These are phyloP conservation scores for Colletotrichum tofieldiae DNA, from an alignment of 2,329 filamentous ascomycete species.

Conservation along the genomic window DNA sequence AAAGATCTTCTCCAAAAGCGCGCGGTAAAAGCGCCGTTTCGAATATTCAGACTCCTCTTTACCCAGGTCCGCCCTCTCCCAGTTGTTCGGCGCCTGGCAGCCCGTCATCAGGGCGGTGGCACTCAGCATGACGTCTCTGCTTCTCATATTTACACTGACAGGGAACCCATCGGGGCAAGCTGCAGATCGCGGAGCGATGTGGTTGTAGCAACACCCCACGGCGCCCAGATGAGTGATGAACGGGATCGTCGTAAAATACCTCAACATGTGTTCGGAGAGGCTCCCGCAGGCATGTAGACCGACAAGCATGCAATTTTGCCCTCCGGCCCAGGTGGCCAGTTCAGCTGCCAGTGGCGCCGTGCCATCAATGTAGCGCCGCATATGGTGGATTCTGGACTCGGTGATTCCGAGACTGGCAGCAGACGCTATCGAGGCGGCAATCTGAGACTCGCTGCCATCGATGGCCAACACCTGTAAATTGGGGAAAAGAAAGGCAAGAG, in stretches of 20 bases:
- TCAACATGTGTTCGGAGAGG: slow-evolving; percentile 53
- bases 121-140: slow-evolving; percentile 46
- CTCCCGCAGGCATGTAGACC: slow-evolving; percentile 53
- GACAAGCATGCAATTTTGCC: slow-evolving; percentile 51
- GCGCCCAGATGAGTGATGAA: slow-evolving; percentile 48
- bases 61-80: slow-evolving; percentile 45
- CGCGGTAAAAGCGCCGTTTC: slow-evolving; percentile 49
- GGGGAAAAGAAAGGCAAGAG: slow-evolving; percentile 50
- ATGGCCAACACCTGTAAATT: slow-evolving; percentile 49
- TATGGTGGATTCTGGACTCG: slow-evolving; percentile 44
- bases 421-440: slow-evolving; percentile 48
- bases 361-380: slow-evolving; percentile 51
- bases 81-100: slow-evolving; percentile 54
- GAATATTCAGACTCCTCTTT: slow-evolving; percentile 45
- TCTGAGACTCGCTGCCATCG: slow-evolving; percentile 51
- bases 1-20: slow-evolving; percentile 49
- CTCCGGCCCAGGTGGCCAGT: slow-evolving; percentile 49
- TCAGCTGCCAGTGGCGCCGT: slow-evolving; percentile 43
- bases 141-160: slow-evolving; percentile 54
- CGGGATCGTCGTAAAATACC: slow-evolving; percentile 47
- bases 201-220: slow-evolving; percentile 54
- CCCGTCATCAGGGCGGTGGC: slow-evolving; percentile 53
- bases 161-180: slow-evolving; percentile 55
- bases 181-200: slow-evolving; percentile 52
- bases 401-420: slow-evolving; percentile 46